Evolutionary conservation across 768 basidiomycete species (phyloP), one percentile per base, ranked within the genome.

Genomic region (Floccularia luteovirens): DNA sequence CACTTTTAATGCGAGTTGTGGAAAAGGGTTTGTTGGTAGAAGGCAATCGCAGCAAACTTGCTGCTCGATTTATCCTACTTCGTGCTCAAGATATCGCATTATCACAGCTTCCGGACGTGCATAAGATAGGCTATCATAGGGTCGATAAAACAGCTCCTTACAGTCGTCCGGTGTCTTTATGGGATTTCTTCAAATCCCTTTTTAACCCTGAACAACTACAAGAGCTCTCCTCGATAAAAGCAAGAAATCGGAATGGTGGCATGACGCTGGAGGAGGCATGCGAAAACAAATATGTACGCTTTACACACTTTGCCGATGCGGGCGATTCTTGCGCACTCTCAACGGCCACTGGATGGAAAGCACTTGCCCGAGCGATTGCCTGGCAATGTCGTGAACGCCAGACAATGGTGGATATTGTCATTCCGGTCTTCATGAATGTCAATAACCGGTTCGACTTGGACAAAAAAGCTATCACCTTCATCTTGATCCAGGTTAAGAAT

Each of bases 321-420:
- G 32, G 7, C n/a, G 32, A 34, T 34, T 8, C 8, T 34, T 7
- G 8, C 16, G 16, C 16, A 14, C 32, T 34, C 16, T 34, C 32
- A 17, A 34, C 32, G n/a, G 32, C 32, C n/a, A 19, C 8, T 7
- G 32, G n/a, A 34, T 34, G 32, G 32, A 34, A 34, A 17, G 32
- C 32, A 8, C 16, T 34, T 7, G 32, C 32, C 8, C 32, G 32
- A 8, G 32, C 32, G 7, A 34, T 14, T 34, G 32, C 8, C 6
- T 34, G 32, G 32, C 7, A 7, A 34, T 17, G 7, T 17, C 20
- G 8, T 34, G 32, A 34, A 8, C 32, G 32, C 7, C 32, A 34
- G 16, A 19, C 8, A 19, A 19, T 7, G 6, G 20, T 34, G 8
- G 32, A 34, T 19, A 7, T 34, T 7, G 16, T 7, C 7, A 34